Evolutionary conservation across 495 filamentous ascomycete genomes (phyloP).

Genomic region (Neurospora terricola): DNA sequence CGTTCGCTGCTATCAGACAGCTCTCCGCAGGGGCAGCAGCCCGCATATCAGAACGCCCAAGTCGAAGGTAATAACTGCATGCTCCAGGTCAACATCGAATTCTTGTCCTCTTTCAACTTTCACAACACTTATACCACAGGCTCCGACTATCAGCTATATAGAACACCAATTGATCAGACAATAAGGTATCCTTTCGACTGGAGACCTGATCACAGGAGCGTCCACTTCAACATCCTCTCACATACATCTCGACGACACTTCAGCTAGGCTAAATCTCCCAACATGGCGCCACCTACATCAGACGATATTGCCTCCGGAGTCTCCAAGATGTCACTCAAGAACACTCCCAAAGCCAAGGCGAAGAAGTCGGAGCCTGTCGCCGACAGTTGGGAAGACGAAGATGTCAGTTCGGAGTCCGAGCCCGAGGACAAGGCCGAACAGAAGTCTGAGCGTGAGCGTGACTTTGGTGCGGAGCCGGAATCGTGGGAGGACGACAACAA

Average conservation of each 20-base stretch:
- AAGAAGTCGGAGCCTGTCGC: slow-evolving; percentile 42
- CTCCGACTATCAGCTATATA: neutral
- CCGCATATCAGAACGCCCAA: neutral
- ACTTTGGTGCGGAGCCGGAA: neutral
- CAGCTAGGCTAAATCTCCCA: neutral
- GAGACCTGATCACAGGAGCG: neutral
- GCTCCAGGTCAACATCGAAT: neutral
- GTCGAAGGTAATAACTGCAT: neutral
- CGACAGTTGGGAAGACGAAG: slow-evolving; percentile 84
- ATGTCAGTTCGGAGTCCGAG: slow-evolving; percentile 36
- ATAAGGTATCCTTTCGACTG: neutral
- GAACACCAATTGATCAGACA: neutral
- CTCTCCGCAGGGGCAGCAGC: neutral
- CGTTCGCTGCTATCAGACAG: neutral
- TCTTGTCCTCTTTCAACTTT: neutral
- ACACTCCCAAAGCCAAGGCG: slow-evolving; percentile 11
- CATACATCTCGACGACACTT: neutral
- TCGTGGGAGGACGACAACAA: neutral
- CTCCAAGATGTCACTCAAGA: slow-evolving; percentile 30
- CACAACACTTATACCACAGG: neutral
- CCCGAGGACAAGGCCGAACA: slow-evolving; percentile 13
- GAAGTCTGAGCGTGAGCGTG: slow-evolving; percentile 8
- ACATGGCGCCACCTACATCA: slow-evolving; percentile 14
- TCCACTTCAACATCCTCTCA: neutral
- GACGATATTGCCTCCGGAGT: slow-evolving; percentile 18